phyloP scores from a whole-genome alignment of 306 rosid genomes.

The Quercus ilex region DNA sequence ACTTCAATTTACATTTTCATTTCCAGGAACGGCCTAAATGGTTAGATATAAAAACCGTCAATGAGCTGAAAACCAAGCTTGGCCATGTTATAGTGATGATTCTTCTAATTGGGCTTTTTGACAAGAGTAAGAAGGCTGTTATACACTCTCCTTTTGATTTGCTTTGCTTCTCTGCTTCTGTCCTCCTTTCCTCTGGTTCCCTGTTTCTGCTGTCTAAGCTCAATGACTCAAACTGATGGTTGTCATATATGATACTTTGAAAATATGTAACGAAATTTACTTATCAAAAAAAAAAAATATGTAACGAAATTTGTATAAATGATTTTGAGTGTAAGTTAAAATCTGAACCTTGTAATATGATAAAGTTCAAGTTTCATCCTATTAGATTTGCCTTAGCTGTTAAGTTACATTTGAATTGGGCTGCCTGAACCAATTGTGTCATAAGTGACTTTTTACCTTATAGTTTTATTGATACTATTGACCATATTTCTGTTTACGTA shows the following conservation, averaged over 20 bases:
- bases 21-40: slow-evolving; percentile 86
- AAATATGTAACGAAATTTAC: not conserved
- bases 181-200: slow-evolving; percentile 79
- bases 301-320: not conserved
- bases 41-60: slow-evolving; percentile 64
- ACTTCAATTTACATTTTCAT: not conserved
- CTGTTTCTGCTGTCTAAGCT: slow-evolving; percentile 77
- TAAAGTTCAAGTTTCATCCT: not conserved
- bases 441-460: not conserved
- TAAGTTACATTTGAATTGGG: not conserved
- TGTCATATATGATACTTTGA: not conserved
- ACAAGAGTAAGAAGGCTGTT: slow-evolving; percentile 72
- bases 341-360: not conserved
- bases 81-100: slow-evolving; percentile 98
- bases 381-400: not conserved
- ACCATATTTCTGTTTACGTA: no score
- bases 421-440: not conserved
- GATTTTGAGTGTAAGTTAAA: not conserved
- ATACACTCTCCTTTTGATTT: slow-evolving; percentile 74
- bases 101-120: slow-evolving; percentile 82
- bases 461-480: not conserved
- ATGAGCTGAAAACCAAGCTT: slow-evolving; percentile 86
- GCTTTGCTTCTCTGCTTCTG: slow-evolving; percentile 78
- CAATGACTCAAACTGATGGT: slow-evolving; percentile 29
- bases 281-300: no score